Evolutionary conservation across 768 basidiomycete species (phyloP).

Genomic region (Dioszegia aurantiaca): DNA sequence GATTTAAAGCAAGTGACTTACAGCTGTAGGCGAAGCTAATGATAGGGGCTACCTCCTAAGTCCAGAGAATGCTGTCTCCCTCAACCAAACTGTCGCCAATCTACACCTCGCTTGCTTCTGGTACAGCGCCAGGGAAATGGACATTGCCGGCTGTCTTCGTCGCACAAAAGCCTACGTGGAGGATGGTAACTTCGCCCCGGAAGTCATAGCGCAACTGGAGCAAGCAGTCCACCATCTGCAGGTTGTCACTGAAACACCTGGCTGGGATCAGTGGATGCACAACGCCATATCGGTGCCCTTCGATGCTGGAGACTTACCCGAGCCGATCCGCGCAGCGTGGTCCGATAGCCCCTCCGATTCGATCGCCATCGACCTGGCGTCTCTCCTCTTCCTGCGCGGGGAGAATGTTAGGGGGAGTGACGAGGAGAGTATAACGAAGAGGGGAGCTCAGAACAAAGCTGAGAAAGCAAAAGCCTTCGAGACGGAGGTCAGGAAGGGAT

Average conservation of each 20-base stretch:
- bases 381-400: constrained; percentile 20
- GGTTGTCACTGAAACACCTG: constrained; percentile 21
- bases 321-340: constrained; percentile 23
- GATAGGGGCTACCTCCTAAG: constrained; percentile 43
- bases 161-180: constrained; percentile 15
- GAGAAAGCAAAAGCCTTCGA: too few species aligned
- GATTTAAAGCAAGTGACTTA: constrained; percentile 14
- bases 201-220: constrained; percentile 16
- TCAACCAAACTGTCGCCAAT: constrained; percentile 38
- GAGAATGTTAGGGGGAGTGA: too few species aligned
- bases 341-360: constrained; percentile 26
- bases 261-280: constrained; percentile 40
- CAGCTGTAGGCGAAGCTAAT: constrained; percentile 21
- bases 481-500: too few species aligned
- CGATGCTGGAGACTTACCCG: constrained; percentile 18
- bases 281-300: constrained; percentile 28
- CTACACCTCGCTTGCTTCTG: constrained; percentile 44
- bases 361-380: constrained; percentile 22
- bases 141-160: constrained; percentile 14
- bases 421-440: too few species aligned
- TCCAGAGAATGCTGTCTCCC: constrained; percentile 23
- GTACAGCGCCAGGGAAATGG: constrained; percentile 35
- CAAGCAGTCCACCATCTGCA: constrained; percentile 27
- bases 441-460: too few species aligned
- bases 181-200: constrained; percentile 9